Evolutionary conservation across 2,329 filamentous ascomycete species (phyloP), one percentile per base, ranked within the genome.

Genomic region (Penicillium sp.): DNA sequence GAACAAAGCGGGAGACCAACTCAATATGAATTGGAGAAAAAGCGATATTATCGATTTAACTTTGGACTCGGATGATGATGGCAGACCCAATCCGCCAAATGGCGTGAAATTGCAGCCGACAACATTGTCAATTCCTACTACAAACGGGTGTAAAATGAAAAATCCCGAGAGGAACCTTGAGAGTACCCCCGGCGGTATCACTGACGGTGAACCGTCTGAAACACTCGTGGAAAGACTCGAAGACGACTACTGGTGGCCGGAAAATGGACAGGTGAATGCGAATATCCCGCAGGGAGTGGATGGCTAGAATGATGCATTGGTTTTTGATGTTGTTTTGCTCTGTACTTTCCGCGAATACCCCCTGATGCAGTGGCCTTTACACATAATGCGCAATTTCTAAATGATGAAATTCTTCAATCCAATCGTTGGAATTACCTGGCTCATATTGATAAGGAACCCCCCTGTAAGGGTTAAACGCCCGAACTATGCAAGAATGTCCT

Each of bases 221-320:
- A 9, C 4, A 12, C 37, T 59, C 6, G 39, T 58, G 20, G 60
- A 66, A 46, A 43, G 46, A 37, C 40, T 67, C 2, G 66, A 68
- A 39, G 69, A 75, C 17, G 71, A 75, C 43, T 63, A 66, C 47
- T 75, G 72, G 72, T 74, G 69, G 65, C 72, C 70, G 13, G 60
- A 60, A n/a, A 69, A 64, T 47, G 50, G 60, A 8, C 43, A 55
- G 20, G 60, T 72, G 8, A 62, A 73, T 45, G 60, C 70, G 0
- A 72, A 72, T 36, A 58, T 69, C 24, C 12, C 33, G 13, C 17
- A 20, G 20, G 6, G 29, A 40, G 26, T 23, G 1, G 39, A 42
- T 20, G 39, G 7, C 10, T 42, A 20, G 15, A 7, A 42, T 34
- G 39, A 34, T 20, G n/a, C 49, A 46, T 18, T 29, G 32, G 30